Evolutionary conservation across 805 yeast genomes (phyloP).

Genomic region (Starmerella apicola): DNA sequence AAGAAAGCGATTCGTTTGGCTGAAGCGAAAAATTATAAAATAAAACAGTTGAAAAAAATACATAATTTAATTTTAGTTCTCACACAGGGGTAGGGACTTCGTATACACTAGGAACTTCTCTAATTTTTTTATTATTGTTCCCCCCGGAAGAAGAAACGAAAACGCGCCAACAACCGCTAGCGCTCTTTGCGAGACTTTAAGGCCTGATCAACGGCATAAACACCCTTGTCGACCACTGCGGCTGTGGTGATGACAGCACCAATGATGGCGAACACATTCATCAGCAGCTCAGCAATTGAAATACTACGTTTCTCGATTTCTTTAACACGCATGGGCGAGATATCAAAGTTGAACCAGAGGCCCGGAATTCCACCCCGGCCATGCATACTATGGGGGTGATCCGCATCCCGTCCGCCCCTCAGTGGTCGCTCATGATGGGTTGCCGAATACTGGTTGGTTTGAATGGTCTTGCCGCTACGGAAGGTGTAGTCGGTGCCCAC

Average conservation of each 20-base stretch:
- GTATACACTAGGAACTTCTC: too few species aligned
- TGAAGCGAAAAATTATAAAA: too few species aligned
- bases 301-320: conserved; percentile 50
- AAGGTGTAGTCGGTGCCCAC: conserved; percentile 80
- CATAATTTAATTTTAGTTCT: too few species aligned
- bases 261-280: conserved; percentile 61
- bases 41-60: too few species aligned
- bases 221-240: conserved; percentile 72
- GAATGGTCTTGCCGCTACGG: conserved; percentile 40
- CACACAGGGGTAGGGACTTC: too few species aligned
- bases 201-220: conserved; percentile 78
- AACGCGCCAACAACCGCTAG: too few species aligned
- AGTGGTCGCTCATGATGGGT: conserved; percentile 81
- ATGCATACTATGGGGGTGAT: conserved; percentile 66
- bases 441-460: conserved; percentile 83
- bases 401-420: conserved; percentile 76
- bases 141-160: too few species aligned
- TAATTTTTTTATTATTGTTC: too few species aligned
- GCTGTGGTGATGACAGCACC: conserved; percentile 94
- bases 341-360: conserved; percentile 73
- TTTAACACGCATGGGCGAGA: conserved; percentile 83
- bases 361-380: conserved; percentile 87
- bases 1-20: too few species aligned
- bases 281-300: conserved; percentile 17
- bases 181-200: conserved; percentile 19